Evolutionary conservation across 495 filamentous ascomycete genomes (phyloP).

Genomic region (Podospora pseudopauciseta): DNA sequence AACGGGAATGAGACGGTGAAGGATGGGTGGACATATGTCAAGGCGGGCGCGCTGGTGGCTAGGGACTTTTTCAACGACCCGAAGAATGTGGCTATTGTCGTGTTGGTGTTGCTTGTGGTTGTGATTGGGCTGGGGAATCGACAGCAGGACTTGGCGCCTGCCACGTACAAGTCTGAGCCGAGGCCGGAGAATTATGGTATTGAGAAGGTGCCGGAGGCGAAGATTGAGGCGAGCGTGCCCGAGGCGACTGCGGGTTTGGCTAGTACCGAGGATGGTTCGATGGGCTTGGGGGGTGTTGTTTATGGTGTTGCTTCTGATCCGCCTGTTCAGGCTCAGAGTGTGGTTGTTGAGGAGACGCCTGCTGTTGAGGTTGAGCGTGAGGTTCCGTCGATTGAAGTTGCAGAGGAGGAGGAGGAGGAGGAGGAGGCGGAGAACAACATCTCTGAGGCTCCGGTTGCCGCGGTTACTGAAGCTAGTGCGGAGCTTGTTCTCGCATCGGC

Average conservation of each 20-base stretch:
- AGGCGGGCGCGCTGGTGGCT: not conserved
- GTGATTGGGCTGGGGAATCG: slow-evolving; percentile 30
- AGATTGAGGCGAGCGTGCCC: not conserved
- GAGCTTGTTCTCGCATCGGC: not conserved
- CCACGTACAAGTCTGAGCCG: not conserved
- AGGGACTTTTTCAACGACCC: slow-evolving; percentile 54
- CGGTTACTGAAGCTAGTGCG: not conserved
- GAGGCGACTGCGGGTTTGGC: not conserved
- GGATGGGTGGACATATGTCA: not conserved
- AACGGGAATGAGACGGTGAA: not conserved
- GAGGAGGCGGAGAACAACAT: not conserved
- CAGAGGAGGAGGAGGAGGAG: too few relatives aligned
- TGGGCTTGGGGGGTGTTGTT: not conserved
- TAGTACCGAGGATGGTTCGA: not conserved
- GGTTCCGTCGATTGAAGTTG: not conserved
- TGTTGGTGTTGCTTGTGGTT: slow-evolving; percentile 58
- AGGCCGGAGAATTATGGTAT: not conserved
- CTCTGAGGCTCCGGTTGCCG: not conserved
- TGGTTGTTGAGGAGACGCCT: not conserved
- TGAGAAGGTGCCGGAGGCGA: not conserved
- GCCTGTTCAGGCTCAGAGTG: not conserved
- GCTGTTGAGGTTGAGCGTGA: not conserved
- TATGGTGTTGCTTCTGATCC: not conserved
- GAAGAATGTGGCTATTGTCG: slow-evolving; percentile 64
- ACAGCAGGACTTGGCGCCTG: slow-evolving; percentile 7